Evolutionary conservation across 768 basidiomycete genomes (phyloP).

Genomic region (Sarcomyxa edulis): DNA sequence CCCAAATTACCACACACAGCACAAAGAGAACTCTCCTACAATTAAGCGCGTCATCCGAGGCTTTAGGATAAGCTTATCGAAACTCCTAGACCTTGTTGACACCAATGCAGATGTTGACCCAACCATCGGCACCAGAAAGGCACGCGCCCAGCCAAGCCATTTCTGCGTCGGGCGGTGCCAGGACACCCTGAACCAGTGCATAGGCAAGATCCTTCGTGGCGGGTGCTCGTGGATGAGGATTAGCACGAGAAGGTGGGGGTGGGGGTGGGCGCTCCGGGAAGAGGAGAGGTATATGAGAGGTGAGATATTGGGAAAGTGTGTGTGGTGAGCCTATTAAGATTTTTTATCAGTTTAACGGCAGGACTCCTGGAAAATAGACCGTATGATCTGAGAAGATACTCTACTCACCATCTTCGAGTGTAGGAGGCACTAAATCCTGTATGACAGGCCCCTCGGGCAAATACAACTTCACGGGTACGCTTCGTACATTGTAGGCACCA

Average conservation of each 20-base stretch:
- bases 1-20: too few species aligned
- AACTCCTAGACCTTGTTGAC: too few species aligned
- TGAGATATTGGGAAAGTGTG: conserved; percentile 66
- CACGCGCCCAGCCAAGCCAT: conserved; percentile 94
- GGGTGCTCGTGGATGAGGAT: conserved; percentile 30
- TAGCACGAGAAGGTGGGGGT: conserved; percentile 35
- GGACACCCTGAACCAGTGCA: conserved; percentile 81
- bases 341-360: too few species aligned
- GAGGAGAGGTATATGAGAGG: conserved; percentile 72
- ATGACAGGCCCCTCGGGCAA: conserved; percentile 87
- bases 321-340: conserved; percentile 55
- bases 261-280: conserved; percentile 53
- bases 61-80: too few species aligned
- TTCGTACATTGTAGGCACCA: conserved; percentile 81
- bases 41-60: too few species aligned
- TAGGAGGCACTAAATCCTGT: conserved; percentile 84
- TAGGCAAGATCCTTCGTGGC: conserved; percentile 55
- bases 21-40: too few species aligned
- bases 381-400: conserved; percentile 5
- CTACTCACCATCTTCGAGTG: conserved; percentile 67
- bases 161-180: conserved; percentile 79
- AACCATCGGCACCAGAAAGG: conserved; percentile 90
- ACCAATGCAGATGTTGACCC: conserved; percentile 87
- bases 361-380: background rate
- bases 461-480: conserved; percentile 86